Base-by-base conservation (phyloP, 805 yeast genomes). In the Candida railenensis region DNA sequence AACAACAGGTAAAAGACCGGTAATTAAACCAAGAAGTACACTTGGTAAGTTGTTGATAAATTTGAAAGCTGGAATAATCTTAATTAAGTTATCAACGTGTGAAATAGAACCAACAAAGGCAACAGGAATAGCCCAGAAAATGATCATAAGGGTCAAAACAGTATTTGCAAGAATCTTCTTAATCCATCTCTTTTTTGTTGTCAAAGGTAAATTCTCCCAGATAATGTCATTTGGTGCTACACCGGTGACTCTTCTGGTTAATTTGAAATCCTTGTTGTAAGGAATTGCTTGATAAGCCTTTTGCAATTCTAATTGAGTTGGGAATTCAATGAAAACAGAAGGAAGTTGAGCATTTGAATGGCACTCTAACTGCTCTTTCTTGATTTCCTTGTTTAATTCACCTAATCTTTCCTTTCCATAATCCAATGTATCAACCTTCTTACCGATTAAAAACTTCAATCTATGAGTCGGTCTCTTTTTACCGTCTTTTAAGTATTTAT, bases 231-330 rank as follows among this genome's bases (percentile, higher is more conserved):
- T 85, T 5, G 98, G 97, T 9, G 86, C 71, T 42, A 82, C 71
- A 25, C 89, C 89, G 44, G 82, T 81, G 54, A 71, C 67, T 48
- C 81, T 69, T 49, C 77, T 76, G 60, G 61, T 78, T 52, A 53
- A 61, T 57, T 66, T 75, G 50, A 73, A 70, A 69, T 77, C 59
- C 59, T 71, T 60, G 59, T 76, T 76, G 53, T 76, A 78, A 32
- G 85, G 84, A 52, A 85, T 67, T n/a, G 89, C 83, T 69, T 92
- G 98, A 66, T 76, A 87, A 41, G 96, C 96, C 54, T 82, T 77
- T 67, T 91, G 97, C 46, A 94, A 85, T 62, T 91, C 96, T 49
- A 86, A 77, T 66, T 90, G 97, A 49, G 87, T 76, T 43, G 86
- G 78, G 65, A 94, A 92, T 59, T 88, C 89, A 47, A 90, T 64